Base-by-base conservation (phyloP, 805 yeast genomes). In the Sugiyamaella americana region DNA sequence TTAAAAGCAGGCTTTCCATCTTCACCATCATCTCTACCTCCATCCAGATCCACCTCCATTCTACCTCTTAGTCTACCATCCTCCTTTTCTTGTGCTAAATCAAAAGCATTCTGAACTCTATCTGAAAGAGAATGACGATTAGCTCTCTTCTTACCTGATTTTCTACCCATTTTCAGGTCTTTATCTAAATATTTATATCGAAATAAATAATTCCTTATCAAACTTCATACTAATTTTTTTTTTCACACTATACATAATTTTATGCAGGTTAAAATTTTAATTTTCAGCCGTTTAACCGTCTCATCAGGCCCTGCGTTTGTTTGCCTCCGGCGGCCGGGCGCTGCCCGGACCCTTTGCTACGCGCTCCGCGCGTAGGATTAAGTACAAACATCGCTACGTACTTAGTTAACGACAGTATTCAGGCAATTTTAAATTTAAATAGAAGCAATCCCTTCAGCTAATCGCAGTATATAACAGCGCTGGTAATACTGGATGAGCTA, bases 71-170 rank as follows among this genome's bases (percentile, higher is more conserved):
- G 21, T 6, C 38, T 18, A 23, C 59, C 58, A 18, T 48, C 63
- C 36, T 61, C 58, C 44, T 69, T 74, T 41, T 65, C 70, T 34
- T 66, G 68, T 4, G 79, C 80, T 13, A 74, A 62, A 50, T 74
- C 76, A 46, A 74, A 70, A 5, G 80, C 80, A 59, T 75, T 74
- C 51, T 70, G 65, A 6, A 71, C 76, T 51, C 76, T 65, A 38
- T 59, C 61, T 8, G 42, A 22, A 41, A 44, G 10, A 24, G 35
- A 11, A n/a, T 34, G 40, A 20, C 47, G 19, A 38, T 44, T 44
- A 5, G 16, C 20, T 19, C 35, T 39, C 20, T 17, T 17, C 20
- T 40, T 37, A 30, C 10, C 42, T 21, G 40, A 38, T 42, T 42
- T 42, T 16, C 36, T 35, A 18, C 40, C 45, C 45, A 42, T 42